Evolutionary conservation across 106 monocot species (phyloP).

Genomic region (Vanilla planifolia): DNA sequence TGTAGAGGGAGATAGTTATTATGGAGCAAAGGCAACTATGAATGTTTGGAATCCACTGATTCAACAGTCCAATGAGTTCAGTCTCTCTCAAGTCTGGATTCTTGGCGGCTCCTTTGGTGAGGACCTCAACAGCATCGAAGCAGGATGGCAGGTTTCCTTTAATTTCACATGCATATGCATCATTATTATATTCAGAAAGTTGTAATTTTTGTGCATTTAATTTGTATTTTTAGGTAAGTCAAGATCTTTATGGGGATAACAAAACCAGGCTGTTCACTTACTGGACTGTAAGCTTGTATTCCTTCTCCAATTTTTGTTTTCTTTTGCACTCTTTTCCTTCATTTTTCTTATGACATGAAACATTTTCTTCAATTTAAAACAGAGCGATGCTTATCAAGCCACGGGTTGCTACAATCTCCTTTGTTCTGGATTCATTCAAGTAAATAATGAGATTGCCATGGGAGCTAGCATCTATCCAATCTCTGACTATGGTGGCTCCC

Average conservation of each 20-base stretch:
- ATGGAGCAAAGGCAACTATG: slow-evolving; percentile 91
- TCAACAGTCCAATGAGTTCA: slow-evolving; percentile 87
- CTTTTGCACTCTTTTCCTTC: background rate
- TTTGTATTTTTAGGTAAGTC: slow-evolving; percentile 58
- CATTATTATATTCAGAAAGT: background rate
- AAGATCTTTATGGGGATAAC: slow-evolving; percentile 91
- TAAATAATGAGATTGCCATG: slow-evolving; percentile 65
- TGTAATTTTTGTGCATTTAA: background rate
- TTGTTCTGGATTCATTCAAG: slow-evolving; percentile 87
- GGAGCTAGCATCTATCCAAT: slow-evolving; percentile 75
- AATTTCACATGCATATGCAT: background rate
- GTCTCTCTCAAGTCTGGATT: slow-evolving; percentile 89
- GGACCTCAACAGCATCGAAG: slow-evolving; percentile 97
- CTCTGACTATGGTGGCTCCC: slow-evolving; percentile 53
- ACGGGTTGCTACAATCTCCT: slow-evolving; percentile 89
- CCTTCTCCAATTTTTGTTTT: background rate
- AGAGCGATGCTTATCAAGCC: slow-evolving; percentile 86
- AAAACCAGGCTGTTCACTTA: slow-evolving; percentile 92
- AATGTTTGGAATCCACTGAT: slow-evolving; percentile 95
- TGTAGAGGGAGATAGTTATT: slow-evolving; percentile 88
- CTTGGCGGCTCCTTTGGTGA: slow-evolving; percentile 83
- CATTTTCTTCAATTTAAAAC: background rate
- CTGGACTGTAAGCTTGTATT: slow-evolving; percentile 79
- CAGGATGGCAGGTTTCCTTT: slow-evolving; percentile 79
- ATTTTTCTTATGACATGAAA: background rate